Conservation (phyloP, 257 asterid genomes). For the Solanum bukasovii region DNA sequence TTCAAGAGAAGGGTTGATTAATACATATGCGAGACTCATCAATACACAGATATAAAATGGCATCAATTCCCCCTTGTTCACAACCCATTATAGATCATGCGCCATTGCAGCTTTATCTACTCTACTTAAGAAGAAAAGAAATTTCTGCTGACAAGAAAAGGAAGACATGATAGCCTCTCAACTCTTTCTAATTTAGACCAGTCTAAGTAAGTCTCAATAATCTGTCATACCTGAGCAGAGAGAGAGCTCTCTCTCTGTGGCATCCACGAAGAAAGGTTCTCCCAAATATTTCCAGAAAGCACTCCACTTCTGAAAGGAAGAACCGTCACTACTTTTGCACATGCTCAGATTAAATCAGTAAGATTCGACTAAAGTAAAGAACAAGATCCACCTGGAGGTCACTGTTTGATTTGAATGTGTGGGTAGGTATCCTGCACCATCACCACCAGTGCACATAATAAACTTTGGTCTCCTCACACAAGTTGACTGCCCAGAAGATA, state of each 20-base stretch:
- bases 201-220: neutral
- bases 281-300: slow-evolving; percentile 43
- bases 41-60: neutral
- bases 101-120: neutral
- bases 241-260: slow-evolving; percentile 42
- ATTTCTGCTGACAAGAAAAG: neutral
- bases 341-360: neutral
- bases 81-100: neutral
- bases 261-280: slow-evolving; percentile 58
- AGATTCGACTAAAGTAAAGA: neutral
- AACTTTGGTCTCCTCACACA: slow-evolving; percentile 36
- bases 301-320: slow-evolving; percentile 29
- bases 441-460: slow-evolving; percentile 33
- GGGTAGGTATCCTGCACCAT: slow-evolving; percentile 42
- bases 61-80: neutral
- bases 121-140: neutral
- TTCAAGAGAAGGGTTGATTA: neutral
- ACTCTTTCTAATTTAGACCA: neutral
- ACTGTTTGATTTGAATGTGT: slow-evolving; percentile 41
- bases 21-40: neutral
- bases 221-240: slow-evolving; percentile 33
- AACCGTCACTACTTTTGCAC: slow-evolving; percentile 4
- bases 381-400: slow-evolving; percentile 35
- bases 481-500: slow-evolving; percentile 30
- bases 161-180: neutral